Conservation (phyloP, 2,329 filamentous ascomycete species). For the Fusarium sacchari region DNA sequence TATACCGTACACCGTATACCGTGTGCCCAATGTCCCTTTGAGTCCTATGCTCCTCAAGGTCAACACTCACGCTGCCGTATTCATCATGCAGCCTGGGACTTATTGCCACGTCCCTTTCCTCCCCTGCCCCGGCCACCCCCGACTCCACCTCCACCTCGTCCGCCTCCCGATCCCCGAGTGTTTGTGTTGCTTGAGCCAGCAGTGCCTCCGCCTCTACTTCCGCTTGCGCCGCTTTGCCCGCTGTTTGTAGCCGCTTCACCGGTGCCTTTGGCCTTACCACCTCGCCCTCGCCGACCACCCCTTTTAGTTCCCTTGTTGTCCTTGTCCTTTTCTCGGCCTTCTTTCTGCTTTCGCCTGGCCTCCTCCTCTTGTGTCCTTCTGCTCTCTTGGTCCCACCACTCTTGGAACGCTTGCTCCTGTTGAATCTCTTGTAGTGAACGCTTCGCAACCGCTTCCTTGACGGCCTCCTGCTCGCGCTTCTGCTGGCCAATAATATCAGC, state of each 20-base stretch:
- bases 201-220: constrained; percentile 17
- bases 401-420: constrained; percentile 94
- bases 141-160: constrained; percentile 35
- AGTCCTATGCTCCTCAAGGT: constrained; percentile 35
- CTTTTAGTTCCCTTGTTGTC: constrained; percentile 51
- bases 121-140: constrained; percentile 38
- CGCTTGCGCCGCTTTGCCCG: constrained; percentile 27
- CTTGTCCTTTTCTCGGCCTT: constrained; percentile 56
- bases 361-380: constrained; percentile 74
- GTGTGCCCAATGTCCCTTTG: constrained; percentile 1
- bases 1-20: not conserved
- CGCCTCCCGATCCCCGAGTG: constrained; percentile 25
- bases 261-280: constrained; percentile 43
- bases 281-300: constrained; percentile 45
- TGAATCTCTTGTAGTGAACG: constrained; percentile 94
- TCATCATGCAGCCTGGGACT: constrained; percentile 18
- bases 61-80: not conserved
- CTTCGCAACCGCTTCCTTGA: constrained; percentile 87
- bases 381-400: constrained; percentile 94
- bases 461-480: constrained; percentile 81
- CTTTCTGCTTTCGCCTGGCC: constrained; percentile 52
- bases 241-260: constrained; percentile 32
- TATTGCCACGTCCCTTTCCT: constrained; percentile 36
- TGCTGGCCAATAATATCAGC: constrained; percentile 91
- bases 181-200: constrained; percentile 22